Evolutionary conservation across 495 filamentous ascomycete species (phyloP).

Genomic region (Ascobolus immersus): DNA sequence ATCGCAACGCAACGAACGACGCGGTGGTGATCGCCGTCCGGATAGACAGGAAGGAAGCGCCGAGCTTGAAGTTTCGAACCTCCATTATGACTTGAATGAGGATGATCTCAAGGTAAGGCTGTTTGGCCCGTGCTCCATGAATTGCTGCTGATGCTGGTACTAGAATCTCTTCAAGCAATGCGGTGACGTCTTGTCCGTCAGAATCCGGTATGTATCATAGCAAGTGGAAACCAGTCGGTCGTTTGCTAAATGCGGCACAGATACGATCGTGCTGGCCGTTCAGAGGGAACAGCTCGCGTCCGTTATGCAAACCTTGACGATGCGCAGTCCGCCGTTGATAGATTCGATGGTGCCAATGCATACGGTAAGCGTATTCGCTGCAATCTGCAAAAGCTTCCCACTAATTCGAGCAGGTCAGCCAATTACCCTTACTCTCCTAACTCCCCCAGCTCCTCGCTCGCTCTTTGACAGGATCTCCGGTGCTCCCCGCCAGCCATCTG

Average conservation of each 20-base stretch:
- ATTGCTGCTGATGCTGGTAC: neutral
- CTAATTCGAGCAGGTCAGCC: conserved; percentile 34
- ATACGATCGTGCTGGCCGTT: conserved; percentile 80
- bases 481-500: conserved; percentile 36
- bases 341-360: conserved; percentile 79
- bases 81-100: conserved; percentile 82
- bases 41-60: conserved; percentile 27
- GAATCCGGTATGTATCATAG: neutral
- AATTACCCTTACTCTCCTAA: conserved; percentile 49
- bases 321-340: conserved; percentile 45
- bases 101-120: conserved; percentile 50
- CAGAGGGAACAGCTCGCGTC: conserved; percentile 62
- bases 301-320: conserved; percentile 45
- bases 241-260: conserved; percentile 30
- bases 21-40: conserved; percentile 10
- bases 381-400: neutral
- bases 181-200: neutral
- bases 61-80: conserved; percentile 66
- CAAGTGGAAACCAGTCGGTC: conserved; percentile 3
- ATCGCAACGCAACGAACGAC: too few species aligned
- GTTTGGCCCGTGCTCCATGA: neutral
- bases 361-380: conserved; percentile 26
- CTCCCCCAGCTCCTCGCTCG: conserved; percentile 21
- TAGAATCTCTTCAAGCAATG: conserved; percentile 4
- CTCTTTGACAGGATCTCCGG: conserved; percentile 42